phyloP scores from a whole-genome alignment of 73 alveolate species.

The Paramecium sexaurelia region DNA sequence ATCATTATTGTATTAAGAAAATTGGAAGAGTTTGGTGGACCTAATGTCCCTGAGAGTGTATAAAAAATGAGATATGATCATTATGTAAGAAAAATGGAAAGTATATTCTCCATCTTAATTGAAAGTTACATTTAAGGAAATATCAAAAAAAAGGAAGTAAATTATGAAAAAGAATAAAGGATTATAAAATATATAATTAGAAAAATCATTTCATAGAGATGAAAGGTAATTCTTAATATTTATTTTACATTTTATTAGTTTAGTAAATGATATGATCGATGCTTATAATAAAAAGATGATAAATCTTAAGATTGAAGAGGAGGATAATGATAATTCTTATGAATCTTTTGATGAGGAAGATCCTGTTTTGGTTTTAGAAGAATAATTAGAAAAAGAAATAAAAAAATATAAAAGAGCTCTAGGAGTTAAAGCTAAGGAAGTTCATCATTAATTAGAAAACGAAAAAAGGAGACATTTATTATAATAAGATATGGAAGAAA shows the following conservation, averaged over 20 bases:
- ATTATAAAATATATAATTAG: not conserved
- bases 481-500: not conserved
- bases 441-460: not conserved
- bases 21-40: slow-evolving; percentile 38
- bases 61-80: slow-evolving; percentile 48
- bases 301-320: not conserved
- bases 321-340: slow-evolving; percentile 6
- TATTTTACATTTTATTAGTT: not conserved
- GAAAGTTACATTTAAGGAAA: slow-evolving; percentile 24
- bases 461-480: slow-evolving; percentile 12
- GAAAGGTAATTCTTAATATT: not conserved
- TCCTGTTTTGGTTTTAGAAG: slow-evolving; percentile 26
- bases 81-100: slow-evolving; percentile 24
- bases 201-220: slow-evolving; percentile 1
- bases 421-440: slow-evolving; percentile 5
- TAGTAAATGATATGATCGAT: slow-evolving; percentile 13
- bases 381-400: not conserved
- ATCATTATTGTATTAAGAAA: not conserved
- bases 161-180: not conserved
- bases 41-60: not conserved
- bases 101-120: not conserved
- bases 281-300: slow-evolving; percentile 22
- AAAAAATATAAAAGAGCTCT: slow-evolving; percentile 12
- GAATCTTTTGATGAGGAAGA: slow-evolving; percentile 26
- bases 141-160: not conserved